Evolutionary conservation across 164 flowering plant species (phyloP), one percentile per base, ranked within the genome.

Genomic region (Liquidambar formosana): DNA sequence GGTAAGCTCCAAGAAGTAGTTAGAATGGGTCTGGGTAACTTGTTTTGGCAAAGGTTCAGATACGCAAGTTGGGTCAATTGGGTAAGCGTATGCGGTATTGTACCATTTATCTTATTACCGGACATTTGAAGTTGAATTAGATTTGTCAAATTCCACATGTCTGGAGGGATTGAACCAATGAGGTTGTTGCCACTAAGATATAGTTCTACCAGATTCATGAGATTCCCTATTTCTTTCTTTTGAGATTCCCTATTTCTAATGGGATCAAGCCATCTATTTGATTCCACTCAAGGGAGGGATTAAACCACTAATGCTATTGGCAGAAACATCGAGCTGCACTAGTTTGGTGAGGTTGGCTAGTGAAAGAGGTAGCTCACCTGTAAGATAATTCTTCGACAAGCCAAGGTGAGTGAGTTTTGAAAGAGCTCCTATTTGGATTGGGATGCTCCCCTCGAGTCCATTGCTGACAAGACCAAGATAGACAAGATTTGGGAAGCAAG

Each of bases 91-190:
- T 13, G 4, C 19, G 76, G 76, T 23, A 73, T 66, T 10, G 62
- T 21, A 23, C 75, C 66, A 33, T n/a, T 4, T 11, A 72, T 52
- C 1, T 58, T 38, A 49, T 72, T 72, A 19, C 10, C 5, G 1
- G 8, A 6, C 15, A 71, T 15, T 8, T 38, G 0, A 54, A 66
- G 51, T 3, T n/a, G 2, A 4, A 0, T 8, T 3, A 70, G 44
- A 18, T 62, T 62, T 4, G 1, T 41, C 12, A 62, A 5, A 23
- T 14, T 28, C 18, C 58, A 59, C 0, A 71, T 11, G 5, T 52
- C 11, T 8, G 15, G 8, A 44, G 71, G 76, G 26, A 73, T 61
- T 10, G 62, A 21, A 23, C 75, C 66, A 33, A 16, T 4, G 14
- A 72, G 53, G 13, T 58, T n/a, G 58, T 72, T 72, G 12, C 5